A percentile compares a stretch with the other conserved stretches of the same genome.
These are phyloP conservation scores for Thyridium curvatum DNA, from an alignment of 2,329 filamentous ascomycete genomes.

Conservation along the genomic window DNA sequence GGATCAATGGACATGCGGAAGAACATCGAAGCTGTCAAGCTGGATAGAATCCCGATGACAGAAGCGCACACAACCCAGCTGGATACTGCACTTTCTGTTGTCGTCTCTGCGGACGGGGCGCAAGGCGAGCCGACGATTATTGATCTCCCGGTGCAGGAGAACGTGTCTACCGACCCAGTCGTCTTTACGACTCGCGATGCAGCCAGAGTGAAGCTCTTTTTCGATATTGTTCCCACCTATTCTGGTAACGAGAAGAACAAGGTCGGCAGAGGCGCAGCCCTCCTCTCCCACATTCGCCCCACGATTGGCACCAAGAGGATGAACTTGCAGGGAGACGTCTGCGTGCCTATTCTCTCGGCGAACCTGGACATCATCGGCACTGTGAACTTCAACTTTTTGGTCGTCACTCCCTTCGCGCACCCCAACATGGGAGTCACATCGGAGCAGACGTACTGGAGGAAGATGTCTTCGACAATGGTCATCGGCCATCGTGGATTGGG, in stretches of 20 bases:
- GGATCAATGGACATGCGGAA: slow-evolving; percentile 94
- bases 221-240: slow-evolving; percentile 94
- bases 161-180: slow-evolving; percentile 88
- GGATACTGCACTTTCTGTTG: slow-evolving; percentile 87
- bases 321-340: slow-evolving; percentile 85
- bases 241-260: slow-evolving; percentile 83
- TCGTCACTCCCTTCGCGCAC: slow-evolving; percentile 91
- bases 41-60: slow-evolving; percentile 81
- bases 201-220: slow-evolving; percentile 78
- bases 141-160: slow-evolving; percentile 89
- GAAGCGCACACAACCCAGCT: slow-evolving; percentile 89
- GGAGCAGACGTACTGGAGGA: slow-evolving; percentile 94
- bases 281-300: slow-evolving; percentile 81
- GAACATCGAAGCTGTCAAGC: slow-evolving; percentile 68
- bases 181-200: slow-evolving; percentile 77
- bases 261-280: slow-evolving; percentile 80
- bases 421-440: slow-evolving; percentile 90
- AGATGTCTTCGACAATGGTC: slow-evolving; percentile 79
- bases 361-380: slow-evolving; percentile 86
- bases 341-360: slow-evolving; percentile 81
- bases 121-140: slow-evolving; percentile 82
- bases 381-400: slow-evolving; percentile 93
- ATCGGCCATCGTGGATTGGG: slow-evolving; percentile 71
- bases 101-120: slow-evolving; percentile 80
- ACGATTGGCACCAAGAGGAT: slow-evolving; percentile 80